phyloP scores from a whole-genome alignment of 2,329 filamentous ascomycete genomes.

The Sporothrix brasiliensis region DNA sequence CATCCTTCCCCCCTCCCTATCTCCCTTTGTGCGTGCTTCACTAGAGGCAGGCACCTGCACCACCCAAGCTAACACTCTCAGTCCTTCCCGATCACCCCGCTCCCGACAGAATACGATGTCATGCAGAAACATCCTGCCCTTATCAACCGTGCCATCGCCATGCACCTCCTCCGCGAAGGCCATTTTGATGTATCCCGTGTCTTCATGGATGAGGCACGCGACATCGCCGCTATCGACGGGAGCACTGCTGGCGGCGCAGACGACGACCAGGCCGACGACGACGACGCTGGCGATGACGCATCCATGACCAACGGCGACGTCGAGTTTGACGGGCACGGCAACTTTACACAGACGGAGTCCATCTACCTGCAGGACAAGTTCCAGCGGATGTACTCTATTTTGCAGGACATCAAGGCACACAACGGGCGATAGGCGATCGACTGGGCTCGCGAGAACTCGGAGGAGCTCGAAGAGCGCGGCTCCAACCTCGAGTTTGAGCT shows the following conservation, averaged over 20 bases:
- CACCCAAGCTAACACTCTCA: conserved; percentile 37
- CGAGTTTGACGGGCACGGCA: conserved; percentile 38
- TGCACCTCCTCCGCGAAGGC: conserved; percentile 94
- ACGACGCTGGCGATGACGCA: conserved; percentile 29
- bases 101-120: conserved; percentile 78
- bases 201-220: conserved; percentile 71
- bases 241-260: not conserved
- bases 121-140: conserved; percentile 74
- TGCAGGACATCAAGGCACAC: conserved; percentile 72
- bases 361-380: conserved; percentile 78
- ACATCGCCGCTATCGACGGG: conserved; percentile 36
- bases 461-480: conserved; percentile 73
- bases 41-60: not conserved
- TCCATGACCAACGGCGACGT: conserved; percentile 38
- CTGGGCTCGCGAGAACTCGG: conserved; percentile 77
- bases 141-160: conserved; percentile 90
- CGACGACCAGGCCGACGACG: not conserved
- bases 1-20: not conserved
- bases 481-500: conserved; percentile 96
- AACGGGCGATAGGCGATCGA: conserved; percentile 83
- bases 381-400: conserved; percentile 84
- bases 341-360: conserved; percentile 59
- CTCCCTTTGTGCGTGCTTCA: too few relatives aligned
- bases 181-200: conserved; percentile 86
- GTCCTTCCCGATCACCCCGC: conserved; percentile 56